Conservation (phyloP, 2,329 filamentous ascomycete genomes). For the Leptographium radiaticola region DNA sequence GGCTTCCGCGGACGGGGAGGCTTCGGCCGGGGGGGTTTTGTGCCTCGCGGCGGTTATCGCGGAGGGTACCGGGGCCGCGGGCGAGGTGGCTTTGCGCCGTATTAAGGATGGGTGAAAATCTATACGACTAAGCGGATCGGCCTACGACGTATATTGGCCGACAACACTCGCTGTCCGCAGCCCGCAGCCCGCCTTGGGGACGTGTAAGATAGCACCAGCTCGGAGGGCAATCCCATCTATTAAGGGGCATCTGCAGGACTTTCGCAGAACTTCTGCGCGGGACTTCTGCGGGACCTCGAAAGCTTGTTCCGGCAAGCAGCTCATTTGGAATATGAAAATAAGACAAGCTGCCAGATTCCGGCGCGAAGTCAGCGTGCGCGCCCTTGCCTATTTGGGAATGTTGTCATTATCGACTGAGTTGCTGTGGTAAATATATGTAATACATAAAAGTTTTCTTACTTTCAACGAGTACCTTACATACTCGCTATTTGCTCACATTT, state of each 20-base stretch:
- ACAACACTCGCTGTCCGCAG: background rate
- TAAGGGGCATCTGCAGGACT: too few species aligned
- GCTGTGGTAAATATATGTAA: too few species aligned
- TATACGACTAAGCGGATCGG: background rate
- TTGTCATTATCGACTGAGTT: too few species aligned
- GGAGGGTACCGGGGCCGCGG: slow-evolving; percentile 55
- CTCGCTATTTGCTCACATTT: too few species aligned
- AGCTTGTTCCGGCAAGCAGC: background rate
- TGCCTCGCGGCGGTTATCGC: slow-evolving; percentile 36
- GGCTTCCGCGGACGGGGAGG: slow-evolving; percentile 37
- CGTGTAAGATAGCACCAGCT: background rate
- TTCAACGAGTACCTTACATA: too few species aligned
- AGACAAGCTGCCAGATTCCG: too few species aligned
- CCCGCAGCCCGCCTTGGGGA: background rate
- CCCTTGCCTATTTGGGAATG: too few species aligned
- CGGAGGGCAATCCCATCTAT: background rate
- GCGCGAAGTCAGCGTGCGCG: too few species aligned
- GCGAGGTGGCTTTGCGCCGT: slow-evolving; percentile 52
- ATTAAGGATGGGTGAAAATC: slow-evolving; percentile 28
- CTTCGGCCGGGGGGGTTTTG: slow-evolving; percentile 38
- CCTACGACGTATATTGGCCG: background rate
- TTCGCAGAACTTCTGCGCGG: too few species aligned
- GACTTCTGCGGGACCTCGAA: too few species aligned
- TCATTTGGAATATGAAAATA: background rate
- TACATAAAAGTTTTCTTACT: too few species aligned